phyloP scores from a whole-genome alignment of 495 filamentous ascomycete genomes.

The Pseudevernia furfuracea region DNA sequence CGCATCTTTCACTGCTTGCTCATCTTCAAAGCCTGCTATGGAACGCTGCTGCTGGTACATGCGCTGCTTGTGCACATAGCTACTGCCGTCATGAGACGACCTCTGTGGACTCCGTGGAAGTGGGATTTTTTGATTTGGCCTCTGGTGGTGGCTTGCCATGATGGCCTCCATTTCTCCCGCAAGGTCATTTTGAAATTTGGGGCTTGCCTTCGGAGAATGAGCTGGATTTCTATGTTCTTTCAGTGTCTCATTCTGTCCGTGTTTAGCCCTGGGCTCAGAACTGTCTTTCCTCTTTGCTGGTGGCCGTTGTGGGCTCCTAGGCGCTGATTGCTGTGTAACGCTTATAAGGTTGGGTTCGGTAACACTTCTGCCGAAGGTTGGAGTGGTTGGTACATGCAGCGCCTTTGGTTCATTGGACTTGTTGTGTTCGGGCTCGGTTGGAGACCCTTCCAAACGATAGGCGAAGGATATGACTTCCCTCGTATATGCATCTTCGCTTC shows the following conservation, averaged over 20 bases:
- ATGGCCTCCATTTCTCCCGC: slow-evolving; percentile 13
- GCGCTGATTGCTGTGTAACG: not conserved
- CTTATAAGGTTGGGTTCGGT: slow-evolving; percentile 8
- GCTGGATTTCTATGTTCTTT: not conserved
- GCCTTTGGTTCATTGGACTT: slow-evolving; percentile 1
- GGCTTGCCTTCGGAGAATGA: not conserved
- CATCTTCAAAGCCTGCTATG: slow-evolving; percentile 27
- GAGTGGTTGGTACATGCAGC: slow-evolving; percentile 5
- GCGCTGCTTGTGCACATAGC: slow-evolving; percentile 30
- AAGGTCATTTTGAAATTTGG: not conserved
- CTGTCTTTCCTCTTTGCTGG: not conserved
- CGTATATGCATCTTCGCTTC: slow-evolving; percentile 23
- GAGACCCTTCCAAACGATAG: slow-evolving; percentile 20
- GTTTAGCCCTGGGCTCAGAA: not conserved
- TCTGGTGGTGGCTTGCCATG: slow-evolving; percentile 10
- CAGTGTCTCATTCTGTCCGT: not conserved
- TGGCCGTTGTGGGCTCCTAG: slow-evolving; percentile 16
- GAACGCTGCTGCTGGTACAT: slow-evolving; percentile 29
- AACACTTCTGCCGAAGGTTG: slow-evolving; percentile 7
- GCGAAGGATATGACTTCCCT: slow-evolving; percentile 27
- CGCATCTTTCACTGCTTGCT: slow-evolving; percentile 22
- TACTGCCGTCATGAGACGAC: slow-evolving; percentile 23
- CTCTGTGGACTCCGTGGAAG: slow-evolving; percentile 14
- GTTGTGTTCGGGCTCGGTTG: not conserved
- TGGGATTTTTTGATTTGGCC: slow-evolving; percentile 2